Evolutionary conservation across 306 rosid species (phyloP), one percentile per base, ranked within the genome.

Genomic region (Boehmeria nivea): DNA sequence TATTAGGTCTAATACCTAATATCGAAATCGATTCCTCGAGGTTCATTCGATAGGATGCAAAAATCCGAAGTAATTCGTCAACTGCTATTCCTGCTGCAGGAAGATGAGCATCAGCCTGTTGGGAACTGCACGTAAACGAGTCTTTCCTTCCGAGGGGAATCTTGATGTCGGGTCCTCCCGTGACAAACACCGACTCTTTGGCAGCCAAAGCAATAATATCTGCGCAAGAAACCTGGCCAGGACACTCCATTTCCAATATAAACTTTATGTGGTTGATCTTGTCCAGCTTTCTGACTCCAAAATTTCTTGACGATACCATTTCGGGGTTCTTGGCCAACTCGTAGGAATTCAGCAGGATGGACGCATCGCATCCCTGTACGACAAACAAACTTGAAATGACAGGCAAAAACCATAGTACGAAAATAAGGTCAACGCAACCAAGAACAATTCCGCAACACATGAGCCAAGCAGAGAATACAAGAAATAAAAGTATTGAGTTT

Each of bases 341-440:
- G 40, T 42, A 43, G 36, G 65, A 64, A 37, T 69, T 44, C 61
- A 78, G 53, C 66, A 70, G 59, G 18, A 78, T 73, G 8, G 83
- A 73, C 10, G 77, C 83, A 69, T 78, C 83, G 51, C 79, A 78
- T 36, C 74, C 79, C 83, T 65, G 60, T n/a, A n/a, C n/a, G n/a
- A n/a, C n/a, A n/a, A n/a, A n/a, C n/a, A n/a, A 39, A 16, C 40
- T 39, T 38, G 27, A 37, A 57, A 11, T 18, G 39, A 33, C 7
- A 14, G 42, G 6, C 1, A 23, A 43, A 43, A 15, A 43, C 6
- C 2, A 2, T 5, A 25, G 14, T 33, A 11, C 7, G 11, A 33
- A 33, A 33, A 33, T 33, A 33, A 33, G 11, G 11, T 4, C 38
- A 33, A 5, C 38, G 11, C 5, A 33, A 33, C 7, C 38, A 11